Conservation (phyloP, 345 rosid species). For the Populus pruinosa region DNA sequence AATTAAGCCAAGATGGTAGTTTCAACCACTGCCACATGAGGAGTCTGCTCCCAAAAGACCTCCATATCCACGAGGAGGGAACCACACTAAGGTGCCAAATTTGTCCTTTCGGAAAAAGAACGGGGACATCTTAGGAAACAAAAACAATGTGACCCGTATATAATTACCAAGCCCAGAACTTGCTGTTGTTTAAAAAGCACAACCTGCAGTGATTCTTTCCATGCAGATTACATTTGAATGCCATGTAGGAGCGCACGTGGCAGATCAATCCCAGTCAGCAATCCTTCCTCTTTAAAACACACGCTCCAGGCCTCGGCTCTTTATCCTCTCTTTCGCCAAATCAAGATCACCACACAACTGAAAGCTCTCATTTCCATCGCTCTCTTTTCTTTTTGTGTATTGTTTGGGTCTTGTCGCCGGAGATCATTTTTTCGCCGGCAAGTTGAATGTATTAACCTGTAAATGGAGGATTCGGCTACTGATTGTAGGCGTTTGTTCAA, state of each 20-base stretch:
- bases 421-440: neutral
- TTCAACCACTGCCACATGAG: conserved; percentile 13
- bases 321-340: conserved; percentile 7
- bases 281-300: conserved; percentile 10
- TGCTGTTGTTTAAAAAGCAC: conserved; percentile 11
- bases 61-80: neutral
- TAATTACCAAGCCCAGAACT: conserved; percentile 10
- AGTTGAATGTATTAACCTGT: neutral
- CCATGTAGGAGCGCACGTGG: conserved; percentile 24
- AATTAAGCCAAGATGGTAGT: neutral
- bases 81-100: neutral
- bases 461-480: conserved; percentile 20
- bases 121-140: neutral
- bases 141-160: neutral
- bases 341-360: neutral
- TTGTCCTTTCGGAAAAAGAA: neutral
- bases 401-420: conserved; percentile 3
- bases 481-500: conserved; percentile 10
- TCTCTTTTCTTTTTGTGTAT: neutral
- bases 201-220: neutral
- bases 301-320: neutral
- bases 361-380: neutral
- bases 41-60: neutral
- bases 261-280: conserved; percentile 12
- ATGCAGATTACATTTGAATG: neutral